Evolutionary conservation across 306 rosid species (phyloP).

Genomic region (Pyrus betulifolia): DNA sequence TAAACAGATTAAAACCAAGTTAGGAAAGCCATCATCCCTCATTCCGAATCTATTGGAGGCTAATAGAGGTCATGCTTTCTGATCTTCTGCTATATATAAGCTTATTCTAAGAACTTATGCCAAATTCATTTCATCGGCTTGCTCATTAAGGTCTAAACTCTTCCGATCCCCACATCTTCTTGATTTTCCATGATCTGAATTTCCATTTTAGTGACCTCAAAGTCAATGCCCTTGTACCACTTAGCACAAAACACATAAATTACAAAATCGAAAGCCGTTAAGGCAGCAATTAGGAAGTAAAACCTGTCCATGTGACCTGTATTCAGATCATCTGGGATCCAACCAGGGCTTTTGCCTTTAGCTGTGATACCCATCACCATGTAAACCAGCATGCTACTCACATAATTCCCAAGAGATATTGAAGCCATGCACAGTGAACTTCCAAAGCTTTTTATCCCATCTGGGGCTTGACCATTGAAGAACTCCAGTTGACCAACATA

Average conservation of each 20-base stretch:
- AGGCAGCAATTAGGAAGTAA: constrained; percentile 52
- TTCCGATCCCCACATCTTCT: neutral
- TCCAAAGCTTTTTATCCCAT: constrained; percentile 69
- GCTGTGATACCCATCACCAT: constrained; percentile 53
- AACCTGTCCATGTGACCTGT: constrained; percentile 58
- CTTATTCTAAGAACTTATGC: neutral
- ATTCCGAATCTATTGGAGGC: neutral
- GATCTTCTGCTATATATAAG: neutral
- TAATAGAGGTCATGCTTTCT: neutral
- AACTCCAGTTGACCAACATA: constrained; percentile 70
- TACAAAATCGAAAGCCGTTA: constrained; percentile 37
- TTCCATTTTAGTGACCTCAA: neutral
- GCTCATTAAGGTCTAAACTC: neutral
- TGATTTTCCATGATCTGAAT: neutral
- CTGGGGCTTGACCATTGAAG: constrained; percentile 64
- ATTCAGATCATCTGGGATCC: constrained; percentile 63
- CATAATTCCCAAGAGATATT: constrained; percentile 61
- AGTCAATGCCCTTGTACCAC: constrained; percentile 37
- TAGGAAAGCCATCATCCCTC: constrained; percentile 1
- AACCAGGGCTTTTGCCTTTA: constrained; percentile 36
- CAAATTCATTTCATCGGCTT: neutral
- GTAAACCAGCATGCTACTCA: constrained; percentile 45
- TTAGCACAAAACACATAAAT: constrained; percentile 43
- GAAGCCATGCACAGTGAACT: constrained; percentile 78
- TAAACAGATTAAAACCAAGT: neutral